These are phyloP conservation scores for Phycomyces nitens DNA, from an alignment of 192 early-diverging fungal genomes.

Conservation along the genomic window DNA sequence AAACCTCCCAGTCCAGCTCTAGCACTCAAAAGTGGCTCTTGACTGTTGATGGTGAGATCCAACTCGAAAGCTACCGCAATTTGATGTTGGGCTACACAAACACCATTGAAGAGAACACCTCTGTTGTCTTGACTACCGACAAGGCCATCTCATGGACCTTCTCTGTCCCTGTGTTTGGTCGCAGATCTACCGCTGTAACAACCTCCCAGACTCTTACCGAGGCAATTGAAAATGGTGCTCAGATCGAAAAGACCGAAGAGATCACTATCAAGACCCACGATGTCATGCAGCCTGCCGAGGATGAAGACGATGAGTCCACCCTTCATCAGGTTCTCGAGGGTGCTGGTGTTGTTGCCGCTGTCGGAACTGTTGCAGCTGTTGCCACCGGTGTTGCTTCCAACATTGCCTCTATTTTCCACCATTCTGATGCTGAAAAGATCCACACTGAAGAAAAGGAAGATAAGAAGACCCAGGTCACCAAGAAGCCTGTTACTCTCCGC, in stretches of 20 bases:
- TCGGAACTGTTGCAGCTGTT: conserved; percentile 4
- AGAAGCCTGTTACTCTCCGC: conserved; percentile 8
- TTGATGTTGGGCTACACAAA: conserved; percentile 13
- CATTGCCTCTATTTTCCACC: background rate
- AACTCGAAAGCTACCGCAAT: conserved; percentile 11
- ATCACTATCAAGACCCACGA: conserved; percentile 10
- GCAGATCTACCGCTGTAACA: background rate
- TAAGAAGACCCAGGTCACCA: background rate
- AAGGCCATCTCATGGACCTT: conserved; percentile 18
- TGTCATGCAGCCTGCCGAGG: conserved; percentile 1
- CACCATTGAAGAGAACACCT: background rate
- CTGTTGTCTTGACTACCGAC: background rate
- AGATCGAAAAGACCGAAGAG: conserved; percentile 13
- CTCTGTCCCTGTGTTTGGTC: conserved; percentile 29
- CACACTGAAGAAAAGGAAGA: background rate
- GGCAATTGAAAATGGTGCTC: conserved; percentile 9
- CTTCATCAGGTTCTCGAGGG: background rate
- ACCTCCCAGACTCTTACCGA: conserved; percentile 7
- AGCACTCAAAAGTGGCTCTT: conserved; percentile 26
- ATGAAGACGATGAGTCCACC: background rate
- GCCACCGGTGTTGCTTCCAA: conserved; percentile 10
- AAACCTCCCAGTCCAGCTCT: background rate
- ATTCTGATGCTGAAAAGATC: background rate
- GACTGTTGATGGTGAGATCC: conserved; percentile 20
- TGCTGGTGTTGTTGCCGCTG: conserved; percentile 20